A percentile compares a stretch with the other conserved stretches of the same genome.
Conservation (phyloP, 345 rosid species). For the Boechera stricta region DNA sequence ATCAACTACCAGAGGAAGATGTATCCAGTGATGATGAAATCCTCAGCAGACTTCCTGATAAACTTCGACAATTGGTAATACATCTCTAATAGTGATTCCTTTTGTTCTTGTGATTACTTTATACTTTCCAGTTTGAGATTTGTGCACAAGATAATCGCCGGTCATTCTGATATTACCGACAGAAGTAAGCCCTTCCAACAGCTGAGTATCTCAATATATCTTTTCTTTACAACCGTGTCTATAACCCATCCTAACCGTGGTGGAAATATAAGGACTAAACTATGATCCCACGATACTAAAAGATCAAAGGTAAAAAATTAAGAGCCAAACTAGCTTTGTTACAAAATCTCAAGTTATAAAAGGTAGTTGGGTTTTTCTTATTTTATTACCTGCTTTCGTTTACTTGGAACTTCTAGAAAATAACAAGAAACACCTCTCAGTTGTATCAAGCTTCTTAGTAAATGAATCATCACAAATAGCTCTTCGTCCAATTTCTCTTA, state of each 20-base stretch:
- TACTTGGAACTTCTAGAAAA: no score
- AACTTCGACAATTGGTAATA: constrained; percentile 65
- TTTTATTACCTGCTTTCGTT: no score
- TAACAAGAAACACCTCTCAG: no score
- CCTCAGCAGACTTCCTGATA: constrained; percentile 54
- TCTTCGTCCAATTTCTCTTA: no score
- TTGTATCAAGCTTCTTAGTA: no score
- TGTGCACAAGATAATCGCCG: constrained; percentile 58
- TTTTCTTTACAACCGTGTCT: not conserved
- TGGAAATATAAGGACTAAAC: no score
- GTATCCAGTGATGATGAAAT: constrained; percentile 51
- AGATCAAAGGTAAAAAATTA: no score
- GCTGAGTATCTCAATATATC: not conserved
- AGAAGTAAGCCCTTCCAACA: constrained; percentile 56
- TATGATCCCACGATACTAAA: no score
- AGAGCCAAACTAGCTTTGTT: no score
- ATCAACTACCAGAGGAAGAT: constrained; percentile 33
- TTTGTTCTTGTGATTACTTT: not conserved
- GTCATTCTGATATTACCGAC: constrained; percentile 65
- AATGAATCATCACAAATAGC: no score
- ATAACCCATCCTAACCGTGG: not conserved
- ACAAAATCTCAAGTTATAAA: no score
- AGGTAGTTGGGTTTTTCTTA: no score
- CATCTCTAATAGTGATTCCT: not conserved
- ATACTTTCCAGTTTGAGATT: not conserved